Base-by-base conservation (phyloP, 768 basidiomycete species). In the Boletus sp. region DNA sequence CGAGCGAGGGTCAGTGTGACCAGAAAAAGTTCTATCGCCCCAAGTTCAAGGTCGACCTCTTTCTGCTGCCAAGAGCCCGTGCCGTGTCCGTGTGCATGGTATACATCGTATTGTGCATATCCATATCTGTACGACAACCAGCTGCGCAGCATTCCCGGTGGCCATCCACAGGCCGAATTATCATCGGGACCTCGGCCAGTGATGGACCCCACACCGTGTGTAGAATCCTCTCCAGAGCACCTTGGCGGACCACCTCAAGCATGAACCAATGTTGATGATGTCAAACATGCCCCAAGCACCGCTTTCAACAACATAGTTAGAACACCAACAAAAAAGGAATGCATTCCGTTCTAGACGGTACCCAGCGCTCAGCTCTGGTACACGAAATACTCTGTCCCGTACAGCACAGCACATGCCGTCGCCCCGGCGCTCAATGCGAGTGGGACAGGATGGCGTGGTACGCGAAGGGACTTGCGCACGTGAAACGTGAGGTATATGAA, bases 401-500 rank as follows among this genome's bases (percentile, higher is more conserved):
- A 68, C 34, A 68, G 38, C 41, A 52, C 55, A 0, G 61, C 69
- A 37, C 69, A 70, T 15, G 47, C 61, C 17, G 65, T 47, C 8
- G 74, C 58, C 1, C 72, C 72, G 2, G 46, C 60, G 17, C 59
- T 64, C 55, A 79, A 61, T 1, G 64, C 70, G 17, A 75, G 53
- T n/a, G 76, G 64, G 2, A 75, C 42, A 1, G 63, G 58, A 54
- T 72, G 68, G 2, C 72, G 62, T 1, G 73, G 74, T 0, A 64
- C 54, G 13, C 51, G 65, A 3, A 71, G 37, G 1, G 76, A 72
- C 33, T 59, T 66, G n/a, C 72, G 63, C 3, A 67, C 56, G 45
- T 77, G 75, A 34, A 79, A 51, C 19, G 76, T 62, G 33, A 79
- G 70, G 53, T 78, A 79, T 30, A 72, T 78, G 43, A 79, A 59